Base-by-base conservation (phyloP, 2,329 filamentous ascomycete genomes). In the Sporothrix luriei region DNA sequence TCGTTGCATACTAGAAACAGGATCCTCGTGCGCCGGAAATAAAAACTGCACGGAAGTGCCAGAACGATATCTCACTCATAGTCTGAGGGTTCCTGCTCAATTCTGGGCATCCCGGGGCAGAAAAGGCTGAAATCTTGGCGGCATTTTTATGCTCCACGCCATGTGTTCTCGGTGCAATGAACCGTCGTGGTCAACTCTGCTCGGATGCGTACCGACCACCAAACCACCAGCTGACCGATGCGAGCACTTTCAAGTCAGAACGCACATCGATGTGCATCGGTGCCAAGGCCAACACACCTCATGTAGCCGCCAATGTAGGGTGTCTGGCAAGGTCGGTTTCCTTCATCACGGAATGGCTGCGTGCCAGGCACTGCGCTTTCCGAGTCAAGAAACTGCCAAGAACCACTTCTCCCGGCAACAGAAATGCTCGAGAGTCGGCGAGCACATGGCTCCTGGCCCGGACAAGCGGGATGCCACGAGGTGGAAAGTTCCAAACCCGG, bases 401-500 rank as follows among this genome's bases (percentile, higher is more conserved):
- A 57, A 33, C 38, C 29, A n/a, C 19, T 26, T 3, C 54, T 38
- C 54, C 54, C 29, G 9, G 3, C 7, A 33, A n/a, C 6, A 19
- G 29, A 57, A 57, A 57, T 38, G n/a, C 19, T n/a, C 16, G 16
- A 57, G 54, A 38, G 29, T 29, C 38, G 29, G n/a, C 54, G 29
- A 57, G 29, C 38, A 26, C 57, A 48, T 21, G 59, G n/a, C 14
- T 14, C 10, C 29, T 26, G 11, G 6, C 40, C 59, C 40, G 59
- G 59, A 62, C 59, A 48, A 62, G 40, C 40, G 40, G 21, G 40
- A 48, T 62, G 59, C 59, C 59, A 62, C 59, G 59, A 62, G 59
- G 59, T 29, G 10, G 24, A 43, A 43, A 26, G 13, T 61, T n/a
- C 1, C 55, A 40, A 14, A 19, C 54, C 29, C 54, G 38, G 26